Percentiles rank a stretch among this genome's conserved stretches.
phyloP scores from a whole-genome alignment of 192 early-diverging fungal species.

The Coemansia sp. region DNA sequence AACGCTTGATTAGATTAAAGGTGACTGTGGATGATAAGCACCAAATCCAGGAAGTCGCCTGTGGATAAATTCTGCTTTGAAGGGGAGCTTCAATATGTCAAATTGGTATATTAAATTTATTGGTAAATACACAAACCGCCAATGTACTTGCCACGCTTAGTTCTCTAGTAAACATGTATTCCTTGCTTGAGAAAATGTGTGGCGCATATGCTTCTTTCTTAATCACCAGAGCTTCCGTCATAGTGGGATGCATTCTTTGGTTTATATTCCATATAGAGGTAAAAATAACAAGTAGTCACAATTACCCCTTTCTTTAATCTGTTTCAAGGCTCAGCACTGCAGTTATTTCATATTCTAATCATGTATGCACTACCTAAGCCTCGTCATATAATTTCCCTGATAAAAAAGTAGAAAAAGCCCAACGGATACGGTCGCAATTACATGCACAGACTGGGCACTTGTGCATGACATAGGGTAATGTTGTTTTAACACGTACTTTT shows the following conservation, averaged over 20 bases:
- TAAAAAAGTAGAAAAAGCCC: background rate
- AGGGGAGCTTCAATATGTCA: too few species aligned
- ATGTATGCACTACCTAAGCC: background rate
- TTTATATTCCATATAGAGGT: background rate
- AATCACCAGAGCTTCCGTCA: background rate
- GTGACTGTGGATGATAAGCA: slow-evolving; percentile 47
- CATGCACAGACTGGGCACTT: background rate
- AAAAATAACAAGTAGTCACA: background rate
- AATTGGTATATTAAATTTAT: too few species aligned
- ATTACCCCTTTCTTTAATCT: background rate
- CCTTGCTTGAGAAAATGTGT: background rate
- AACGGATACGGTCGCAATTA: background rate
- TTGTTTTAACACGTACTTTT: background rate
- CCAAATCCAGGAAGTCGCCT: slow-evolving; percentile 41
- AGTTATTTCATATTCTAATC: background rate
- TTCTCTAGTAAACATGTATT: too few species aligned
- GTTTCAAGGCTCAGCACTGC: background rate
- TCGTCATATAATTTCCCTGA: background rate
- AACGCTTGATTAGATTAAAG: slow-evolving; percentile 36
- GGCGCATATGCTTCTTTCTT: background rate
- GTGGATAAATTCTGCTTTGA: slow-evolving; percentile 16
- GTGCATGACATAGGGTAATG: background rate
- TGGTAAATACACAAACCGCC: background rate
- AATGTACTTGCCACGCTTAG: background rate
- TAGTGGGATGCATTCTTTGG: background rate